Percentiles rank a stretch among this genome's conserved stretches.
These are phyloP conservation scores for Monosporascus sp. DNA, from an alignment of 2,329 filamentous ascomycete genomes.

Conservation along the genomic window DNA sequence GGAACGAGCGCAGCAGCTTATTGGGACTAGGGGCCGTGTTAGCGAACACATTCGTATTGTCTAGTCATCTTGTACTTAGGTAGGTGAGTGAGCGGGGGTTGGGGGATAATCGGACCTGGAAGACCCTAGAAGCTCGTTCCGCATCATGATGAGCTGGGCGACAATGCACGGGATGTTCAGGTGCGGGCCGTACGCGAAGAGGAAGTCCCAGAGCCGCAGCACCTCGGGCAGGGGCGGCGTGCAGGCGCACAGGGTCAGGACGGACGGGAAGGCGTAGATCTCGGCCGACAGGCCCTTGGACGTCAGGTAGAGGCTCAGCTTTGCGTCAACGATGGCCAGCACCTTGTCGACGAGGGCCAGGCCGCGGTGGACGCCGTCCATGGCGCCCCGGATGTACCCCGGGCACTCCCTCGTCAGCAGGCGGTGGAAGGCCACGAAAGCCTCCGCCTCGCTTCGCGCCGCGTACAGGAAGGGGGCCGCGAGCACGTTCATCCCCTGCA, in stretches of 20 bases:
- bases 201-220: conserved; percentile 88
- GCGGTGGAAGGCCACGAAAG: conserved; percentile 83
- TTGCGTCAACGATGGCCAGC: conserved; percentile 83
- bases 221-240: conserved; percentile 94
- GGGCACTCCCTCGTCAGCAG: conserved; percentile 86
- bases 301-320: conserved; percentile 76
- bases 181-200: conserved; percentile 93
- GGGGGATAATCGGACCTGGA: conserved; percentile 56
- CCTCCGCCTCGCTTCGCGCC: conserved; percentile 88
- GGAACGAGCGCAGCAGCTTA: conserved; percentile 83
- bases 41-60: conserved; percentile 10
- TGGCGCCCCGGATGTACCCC: conserved; percentile 88
- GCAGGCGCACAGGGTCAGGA: conserved; percentile 90
- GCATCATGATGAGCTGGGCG: conserved; percentile 84
- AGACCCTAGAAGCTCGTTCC: conserved; percentile 76
- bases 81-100: background rate
- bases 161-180: conserved; percentile 96
- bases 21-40: conserved; percentile 64
- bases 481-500: conserved; percentile 98
- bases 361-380: conserved; percentile 95
- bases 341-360: conserved; percentile 89
- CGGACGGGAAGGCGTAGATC: conserved; percentile 93
- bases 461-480: conserved; percentile 94
- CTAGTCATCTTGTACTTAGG: background rate
- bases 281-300: conserved; percentile 85